phyloP scores from a whole-genome alignment of 768 basidiomycete genomes.

The Agaricus sinodeliciosus region DNA sequence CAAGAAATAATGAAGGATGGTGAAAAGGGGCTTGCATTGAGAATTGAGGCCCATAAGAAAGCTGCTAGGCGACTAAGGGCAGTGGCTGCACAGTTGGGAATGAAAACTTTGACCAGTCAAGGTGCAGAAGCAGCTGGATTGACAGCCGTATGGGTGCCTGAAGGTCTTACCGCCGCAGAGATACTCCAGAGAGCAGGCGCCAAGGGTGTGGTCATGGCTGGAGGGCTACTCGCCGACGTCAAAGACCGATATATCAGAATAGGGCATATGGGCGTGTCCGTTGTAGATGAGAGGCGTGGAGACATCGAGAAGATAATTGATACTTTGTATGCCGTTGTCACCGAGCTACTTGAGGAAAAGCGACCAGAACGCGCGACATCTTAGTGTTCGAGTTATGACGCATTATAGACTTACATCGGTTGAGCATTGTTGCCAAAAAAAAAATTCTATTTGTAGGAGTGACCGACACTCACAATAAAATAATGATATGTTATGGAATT shows the following conservation, averaged over 20 bases:
- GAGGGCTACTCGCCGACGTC: conserved; percentile 72
- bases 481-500: too few relatives aligned
- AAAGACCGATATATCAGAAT: conserved; percentile 74
- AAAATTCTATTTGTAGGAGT: too few relatives aligned
- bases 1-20: conserved; percentile 52
- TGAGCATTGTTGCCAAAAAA: too few relatives aligned
- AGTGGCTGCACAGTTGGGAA: conserved; percentile 54
- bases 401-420: too few relatives aligned
- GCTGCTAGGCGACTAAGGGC: conserved; percentile 59
- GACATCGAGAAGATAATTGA: conserved; percentile 56
- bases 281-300: conserved; percentile 53
- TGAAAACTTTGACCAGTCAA: conserved; percentile 56
- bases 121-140: conserved; percentile 69
- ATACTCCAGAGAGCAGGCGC: conserved; percentile 60
- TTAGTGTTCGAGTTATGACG: too few relatives aligned
- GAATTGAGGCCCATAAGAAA: conserved; percentile 63
- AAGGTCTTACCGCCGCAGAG: conserved; percentile 59
- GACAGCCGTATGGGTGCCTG: conserved; percentile 82
- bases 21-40: conserved; percentile 55
- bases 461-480: too few relatives aligned
- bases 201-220: conserved; percentile 71
- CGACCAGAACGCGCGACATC: not conserved
- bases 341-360: conserved; percentile 1
- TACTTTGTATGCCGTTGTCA: not conserved
- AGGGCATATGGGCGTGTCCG: conserved; percentile 84